Conservation (phyloP, 169 alveolate species). For the Plasmodium adleri region DNA sequence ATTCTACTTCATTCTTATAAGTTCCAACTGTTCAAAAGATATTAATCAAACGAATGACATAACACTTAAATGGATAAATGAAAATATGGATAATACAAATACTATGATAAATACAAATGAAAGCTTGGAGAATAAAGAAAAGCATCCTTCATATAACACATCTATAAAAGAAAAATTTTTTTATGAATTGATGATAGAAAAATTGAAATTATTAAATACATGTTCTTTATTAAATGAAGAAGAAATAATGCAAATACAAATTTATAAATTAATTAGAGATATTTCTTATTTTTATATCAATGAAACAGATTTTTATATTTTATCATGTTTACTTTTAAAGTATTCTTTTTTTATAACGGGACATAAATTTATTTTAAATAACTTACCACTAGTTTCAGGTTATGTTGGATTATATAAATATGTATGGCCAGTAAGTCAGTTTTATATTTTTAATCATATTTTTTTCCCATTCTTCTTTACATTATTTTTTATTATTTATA, state of each 20-base stretch:
- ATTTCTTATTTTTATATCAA: slow-evolving; percentile 32
- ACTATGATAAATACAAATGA: background rate
- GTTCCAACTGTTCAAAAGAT: background rate
- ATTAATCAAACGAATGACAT: slow-evolving; percentile 11
- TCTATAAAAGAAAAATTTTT: slow-evolving; percentile 35
- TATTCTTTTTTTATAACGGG: slow-evolving; percentile 68
- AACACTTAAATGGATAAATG: slow-evolving; percentile 42
- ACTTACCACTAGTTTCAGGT: slow-evolving; percentile 30
- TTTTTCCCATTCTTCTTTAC: slow-evolving; percentile 52
- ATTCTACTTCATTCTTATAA: slow-evolving; percentile 33
- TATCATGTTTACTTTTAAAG: slow-evolving; percentile 51
- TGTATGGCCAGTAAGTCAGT: slow-evolving; percentile 63
- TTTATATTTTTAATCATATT: slow-evolving; percentile 39
- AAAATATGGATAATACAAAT: slow-evolving; percentile 2
- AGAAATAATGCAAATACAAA: slow-evolving; percentile 46
- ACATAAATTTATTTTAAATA: slow-evolving; percentile 39
- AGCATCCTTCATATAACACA: slow-evolving; percentile 3
- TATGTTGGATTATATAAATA: slow-evolving; percentile 44
- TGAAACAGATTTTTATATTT: slow-evolving; percentile 54
- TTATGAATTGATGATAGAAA: slow-evolving; percentile 18
- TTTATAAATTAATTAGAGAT: slow-evolving; percentile 32
- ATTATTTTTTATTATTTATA: slow-evolving; percentile 28
- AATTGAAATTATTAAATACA: slow-evolving; percentile 11
- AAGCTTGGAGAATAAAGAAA: background rate
- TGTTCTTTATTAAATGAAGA: slow-evolving; percentile 3